These are phyloP conservation scores for Pleodorina starrii DNA, from an alignment of 139 green algal species.

Conservation along the genomic window DNA sequence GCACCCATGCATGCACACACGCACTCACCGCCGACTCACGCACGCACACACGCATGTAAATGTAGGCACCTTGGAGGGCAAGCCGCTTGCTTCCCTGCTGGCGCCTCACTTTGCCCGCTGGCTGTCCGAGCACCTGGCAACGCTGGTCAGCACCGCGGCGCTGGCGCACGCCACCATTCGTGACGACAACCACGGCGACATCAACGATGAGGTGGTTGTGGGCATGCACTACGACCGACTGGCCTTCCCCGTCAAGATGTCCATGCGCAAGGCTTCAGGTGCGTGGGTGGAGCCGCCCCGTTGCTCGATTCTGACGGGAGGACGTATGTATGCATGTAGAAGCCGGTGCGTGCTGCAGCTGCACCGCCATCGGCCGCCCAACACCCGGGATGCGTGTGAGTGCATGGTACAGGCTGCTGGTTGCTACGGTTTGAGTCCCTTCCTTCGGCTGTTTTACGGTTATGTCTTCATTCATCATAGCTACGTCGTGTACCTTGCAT, in stretches of 20 bases:
- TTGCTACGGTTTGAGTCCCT: too few relatives aligned
- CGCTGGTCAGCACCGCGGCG: neutral
- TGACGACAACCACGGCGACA: neutral
- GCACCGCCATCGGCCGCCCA: too few relatives aligned
- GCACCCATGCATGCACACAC: neutral
- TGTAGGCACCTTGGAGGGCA: constrained; percentile 29
- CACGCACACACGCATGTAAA: neutral
- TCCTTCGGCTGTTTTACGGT: too few relatives aligned
- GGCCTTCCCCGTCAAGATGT: constrained; percentile 23
- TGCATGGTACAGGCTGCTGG: too few relatives aligned
- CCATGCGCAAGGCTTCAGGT: constrained; percentile 26
- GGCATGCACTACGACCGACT: constrained; percentile 38
- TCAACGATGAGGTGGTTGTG: neutral
- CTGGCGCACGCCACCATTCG: neutral
- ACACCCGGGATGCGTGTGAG: too few relatives aligned
- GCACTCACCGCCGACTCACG: too few relatives aligned
- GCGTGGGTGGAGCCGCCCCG: too few relatives aligned
- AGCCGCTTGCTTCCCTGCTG: constrained; percentile 23
- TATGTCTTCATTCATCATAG: too few relatives aligned
- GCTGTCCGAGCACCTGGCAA: neutral
- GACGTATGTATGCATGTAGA: too few relatives aligned
- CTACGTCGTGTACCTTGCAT: too few relatives aligned
- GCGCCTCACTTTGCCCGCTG: constrained; percentile 20
- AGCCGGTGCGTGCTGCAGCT: too few relatives aligned
- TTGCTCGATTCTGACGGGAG: too few relatives aligned